A percentile compares a stretch with the other conserved stretches of the same genome.
These are phyloP conservation scores for Yamadazyma jaroonii DNA, from an alignment of 1,139 yeast genomes.

Conservation along the genomic window DNA sequence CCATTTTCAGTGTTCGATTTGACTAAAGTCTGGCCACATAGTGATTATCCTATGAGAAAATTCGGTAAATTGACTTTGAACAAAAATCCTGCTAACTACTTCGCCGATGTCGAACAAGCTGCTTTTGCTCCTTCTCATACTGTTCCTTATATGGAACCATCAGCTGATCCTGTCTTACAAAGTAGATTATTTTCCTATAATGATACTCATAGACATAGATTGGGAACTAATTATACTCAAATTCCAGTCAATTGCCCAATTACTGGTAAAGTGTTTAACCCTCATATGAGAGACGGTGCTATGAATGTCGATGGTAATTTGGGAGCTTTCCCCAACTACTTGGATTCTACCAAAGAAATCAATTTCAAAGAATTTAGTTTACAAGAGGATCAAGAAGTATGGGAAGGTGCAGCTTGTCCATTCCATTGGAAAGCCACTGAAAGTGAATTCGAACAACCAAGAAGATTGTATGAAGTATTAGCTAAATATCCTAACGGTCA, in stretches of 20 bases:
- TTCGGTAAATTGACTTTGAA: constrained; percentile 63
- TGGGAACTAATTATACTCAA: constrained; percentile 63
- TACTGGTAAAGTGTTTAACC: constrained; percentile 41
- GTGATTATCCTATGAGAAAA: constrained; percentile 62
- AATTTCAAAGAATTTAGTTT: constrained; percentile 40
- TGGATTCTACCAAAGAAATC: constrained; percentile 53
- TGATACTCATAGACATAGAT: constrained; percentile 61
- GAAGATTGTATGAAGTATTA: constrained; percentile 66
- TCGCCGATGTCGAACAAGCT: constrained; percentile 73
- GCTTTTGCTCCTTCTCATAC: constrained; percentile 77
- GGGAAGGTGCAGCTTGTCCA: constrained; percentile 84
- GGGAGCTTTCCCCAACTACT: constrained; percentile 74
- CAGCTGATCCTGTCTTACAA: constrained; percentile 80
- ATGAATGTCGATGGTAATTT: constrained; percentile 78
- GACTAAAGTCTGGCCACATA: constrained; percentile 73
- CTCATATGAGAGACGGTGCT: constrained; percentile 75
- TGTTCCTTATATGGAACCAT: constrained; percentile 74
- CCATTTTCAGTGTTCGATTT: constrained; percentile 60
- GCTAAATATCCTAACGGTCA: constrained; percentile 77
- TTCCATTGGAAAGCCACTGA: constrained; percentile 81
- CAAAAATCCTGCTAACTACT: constrained; percentile 65
- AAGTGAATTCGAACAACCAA: constrained; percentile 70
- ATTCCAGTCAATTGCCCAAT: constrained; percentile 65
- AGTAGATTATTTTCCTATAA: constrained; percentile 78
- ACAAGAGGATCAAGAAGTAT: constrained; percentile 73